Percentiles rank a stretch among this genome's conserved stretches.
phyloP scores from a whole-genome alignment of 2,329 filamentous ascomycete species.

The Didymella keratinophila region DNA sequence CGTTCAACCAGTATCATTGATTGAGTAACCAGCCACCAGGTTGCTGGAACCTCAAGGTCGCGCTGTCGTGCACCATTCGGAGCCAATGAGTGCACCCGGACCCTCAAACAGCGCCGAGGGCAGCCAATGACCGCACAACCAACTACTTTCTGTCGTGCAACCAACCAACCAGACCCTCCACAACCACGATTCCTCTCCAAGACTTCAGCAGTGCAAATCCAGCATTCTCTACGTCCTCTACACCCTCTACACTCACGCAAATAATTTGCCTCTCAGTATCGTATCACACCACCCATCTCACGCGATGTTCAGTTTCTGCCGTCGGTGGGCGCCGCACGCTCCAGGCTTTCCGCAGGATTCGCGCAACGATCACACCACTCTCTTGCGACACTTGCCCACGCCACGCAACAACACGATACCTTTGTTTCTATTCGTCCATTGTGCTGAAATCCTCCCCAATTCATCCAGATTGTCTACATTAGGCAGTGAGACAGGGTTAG shows the following conservation, averaged over 20 bases:
- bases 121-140: conserved; percentile 1
- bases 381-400: conserved; percentile 25
- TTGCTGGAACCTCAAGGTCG: neutral
- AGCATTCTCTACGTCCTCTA: no score
- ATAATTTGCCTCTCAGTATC: neutral
- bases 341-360: conserved; percentile 9
- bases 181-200: neutral
- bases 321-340: conserved; percentile 31
- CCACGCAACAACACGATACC: conserved; percentile 8
- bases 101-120: neutral
- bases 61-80: neutral
- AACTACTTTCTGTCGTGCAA: neutral
- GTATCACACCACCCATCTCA: conserved; percentile 19
- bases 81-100: neutral
- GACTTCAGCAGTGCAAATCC: neutral
- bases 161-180: neutral
- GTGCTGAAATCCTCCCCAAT: no score
- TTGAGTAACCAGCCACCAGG: conserved; percentile 2
- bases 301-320: conserved; percentile 25
- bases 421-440: neutral
- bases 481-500: no score
- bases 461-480: neutral
- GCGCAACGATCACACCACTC: conserved; percentile 36
- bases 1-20: neutral
- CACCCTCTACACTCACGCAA: neutral